Conservation (phyloP, 768 basidiomycete species). For the Crepidotus variabilis region DNA sequence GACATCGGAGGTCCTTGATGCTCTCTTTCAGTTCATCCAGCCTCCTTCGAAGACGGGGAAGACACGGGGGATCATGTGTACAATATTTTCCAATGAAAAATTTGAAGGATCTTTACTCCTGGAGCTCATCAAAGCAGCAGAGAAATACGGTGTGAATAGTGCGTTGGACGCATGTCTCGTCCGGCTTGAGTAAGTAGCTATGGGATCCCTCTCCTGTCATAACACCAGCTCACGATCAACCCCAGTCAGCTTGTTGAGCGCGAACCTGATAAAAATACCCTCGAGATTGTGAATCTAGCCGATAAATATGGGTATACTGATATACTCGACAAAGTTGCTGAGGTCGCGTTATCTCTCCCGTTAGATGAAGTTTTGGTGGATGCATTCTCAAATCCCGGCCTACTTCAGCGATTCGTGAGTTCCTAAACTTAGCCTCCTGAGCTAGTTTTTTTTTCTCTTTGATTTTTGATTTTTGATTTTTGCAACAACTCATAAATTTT, state of each 20-base stretch:
- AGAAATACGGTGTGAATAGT: not conserved
- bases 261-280: not conserved
- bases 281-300: not conserved
- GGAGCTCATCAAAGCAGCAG: not conserved
- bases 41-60: not conserved
- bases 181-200: not conserved
- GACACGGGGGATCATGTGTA: not conserved
- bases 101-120: not conserved
- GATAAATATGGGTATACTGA: not conserved
- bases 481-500: too few species aligned
- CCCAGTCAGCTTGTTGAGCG: too few species aligned
- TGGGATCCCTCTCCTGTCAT: not conserved
- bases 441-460: not conserved
- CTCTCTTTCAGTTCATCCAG: not conserved
- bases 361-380: not conserved
- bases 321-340: not conserved
- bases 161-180: not conserved
- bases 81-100: not conserved
- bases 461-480: not conserved
- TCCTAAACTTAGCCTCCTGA: not conserved
- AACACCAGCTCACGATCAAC: not conserved
- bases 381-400: not conserved
- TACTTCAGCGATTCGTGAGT: not conserved
- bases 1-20: not conserved
- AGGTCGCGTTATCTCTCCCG: not conserved